Conservation (phyloP, 1,139 yeast species). For the Magnusiomyces sp. region DNA sequence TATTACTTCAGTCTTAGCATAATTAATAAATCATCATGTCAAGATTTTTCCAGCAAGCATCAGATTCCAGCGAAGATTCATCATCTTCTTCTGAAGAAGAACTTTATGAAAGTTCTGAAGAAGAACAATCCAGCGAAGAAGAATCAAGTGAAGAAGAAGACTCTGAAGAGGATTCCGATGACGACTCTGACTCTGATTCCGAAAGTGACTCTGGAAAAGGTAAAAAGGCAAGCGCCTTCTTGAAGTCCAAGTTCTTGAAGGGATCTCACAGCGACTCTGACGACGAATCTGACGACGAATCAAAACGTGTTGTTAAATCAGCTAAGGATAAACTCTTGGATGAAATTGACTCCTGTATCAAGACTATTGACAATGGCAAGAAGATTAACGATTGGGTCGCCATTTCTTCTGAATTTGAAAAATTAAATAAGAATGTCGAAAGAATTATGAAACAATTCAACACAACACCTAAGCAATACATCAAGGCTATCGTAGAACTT, state of each 20-base stretch:
- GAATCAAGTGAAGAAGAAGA: slow-evolving; percentile 20
- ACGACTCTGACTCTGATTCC: slow-evolving; percentile 31
- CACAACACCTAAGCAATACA: slow-evolving; percentile 60
- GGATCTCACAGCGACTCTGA: slow-evolving; percentile 38
- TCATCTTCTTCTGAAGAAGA: slow-evolving; percentile 67
- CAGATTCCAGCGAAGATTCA: slow-evolving; percentile 34
- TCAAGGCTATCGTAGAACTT: slow-evolving; percentile 60
- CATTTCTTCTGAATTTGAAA: slow-evolving; percentile 69
- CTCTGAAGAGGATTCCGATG: slow-evolving; percentile 29
- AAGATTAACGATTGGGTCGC: slow-evolving; percentile 74
- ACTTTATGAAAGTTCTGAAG: slow-evolving; percentile 44
- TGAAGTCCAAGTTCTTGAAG: slow-evolving; percentile 44
- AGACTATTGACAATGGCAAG: slow-evolving; percentile 61
- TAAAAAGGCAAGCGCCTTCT: slow-evolving; percentile 43
- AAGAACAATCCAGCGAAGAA: slow-evolving; percentile 24
- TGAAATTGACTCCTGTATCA: slow-evolving; percentile 66
- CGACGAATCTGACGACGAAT: slow-evolving; percentile 46
- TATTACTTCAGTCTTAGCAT: too few species aligned
- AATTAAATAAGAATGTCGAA: slow-evolving; percentile 54
- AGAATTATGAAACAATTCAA: slow-evolving; percentile 68
- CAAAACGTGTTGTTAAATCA: slow-evolving; percentile 76
- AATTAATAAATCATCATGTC: slow-evolving; percentile 41
- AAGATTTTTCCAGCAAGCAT: slow-evolving; percentile 64
- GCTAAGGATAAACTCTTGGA: slow-evolving; percentile 90
- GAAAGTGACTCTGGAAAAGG: slow-evolving; percentile 39